A percentile compares a stretch with the other conserved stretches of the same genome.
These are phyloP conservation scores for Phycomyces blakesleeanus DNA, from an alignment of 192 early-diverging fungal genomes.

Conservation along the genomic window DNA sequence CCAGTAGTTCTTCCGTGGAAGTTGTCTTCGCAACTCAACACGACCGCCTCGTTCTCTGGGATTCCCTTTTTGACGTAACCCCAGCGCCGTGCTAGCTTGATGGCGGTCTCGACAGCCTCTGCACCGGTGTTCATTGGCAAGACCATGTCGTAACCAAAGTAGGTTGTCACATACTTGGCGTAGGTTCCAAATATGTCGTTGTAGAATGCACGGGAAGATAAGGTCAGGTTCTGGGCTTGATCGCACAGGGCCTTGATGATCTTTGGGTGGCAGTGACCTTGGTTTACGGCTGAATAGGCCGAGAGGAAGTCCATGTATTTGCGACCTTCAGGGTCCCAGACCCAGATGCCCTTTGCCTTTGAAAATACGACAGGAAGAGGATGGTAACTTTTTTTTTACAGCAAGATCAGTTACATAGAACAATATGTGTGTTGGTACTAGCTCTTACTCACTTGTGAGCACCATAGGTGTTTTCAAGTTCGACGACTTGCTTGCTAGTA, in stretches of 20 bases:
- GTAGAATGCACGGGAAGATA: slow-evolving; percentile 95
- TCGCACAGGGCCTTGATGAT: slow-evolving; percentile 87
- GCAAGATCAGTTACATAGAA: background rate
- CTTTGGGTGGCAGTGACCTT: slow-evolving; percentile 94
- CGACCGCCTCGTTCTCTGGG: slow-evolving; percentile 70
- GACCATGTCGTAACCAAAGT: slow-evolving; percentile 97
- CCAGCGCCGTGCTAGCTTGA: slow-evolving; percentile 98
- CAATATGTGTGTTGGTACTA: background rate
- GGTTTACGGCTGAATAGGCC: slow-evolving; percentile 84
- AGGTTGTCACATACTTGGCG: slow-evolving; percentile 88
- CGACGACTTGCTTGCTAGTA: slow-evolving; percentile 51
- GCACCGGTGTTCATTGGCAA: slow-evolving; percentile 99
- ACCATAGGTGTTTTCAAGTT: slow-evolving; percentile 80
- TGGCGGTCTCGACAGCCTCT: slow-evolving; percentile 97
- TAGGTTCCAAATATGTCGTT: slow-evolving; percentile 90
- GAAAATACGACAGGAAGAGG: slow-evolving; percentile 92
- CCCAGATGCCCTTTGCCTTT: slow-evolving; percentile 82
- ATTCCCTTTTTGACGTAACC: slow-evolving; percentile 91
- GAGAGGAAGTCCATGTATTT: slow-evolving; percentile 87
- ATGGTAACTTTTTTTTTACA: slow-evolving; percentile 69
- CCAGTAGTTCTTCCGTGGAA: slow-evolving; percentile 96
- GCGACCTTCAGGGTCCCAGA: slow-evolving; percentile 91
- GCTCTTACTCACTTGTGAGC: slow-evolving; percentile 86
- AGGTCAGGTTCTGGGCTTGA: slow-evolving; percentile 80
- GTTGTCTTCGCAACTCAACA: slow-evolving; percentile 83